phyloP scores from a whole-genome alignment of 495 filamentous ascomycete genomes.

The Schizothecium vesticola region DNA sequence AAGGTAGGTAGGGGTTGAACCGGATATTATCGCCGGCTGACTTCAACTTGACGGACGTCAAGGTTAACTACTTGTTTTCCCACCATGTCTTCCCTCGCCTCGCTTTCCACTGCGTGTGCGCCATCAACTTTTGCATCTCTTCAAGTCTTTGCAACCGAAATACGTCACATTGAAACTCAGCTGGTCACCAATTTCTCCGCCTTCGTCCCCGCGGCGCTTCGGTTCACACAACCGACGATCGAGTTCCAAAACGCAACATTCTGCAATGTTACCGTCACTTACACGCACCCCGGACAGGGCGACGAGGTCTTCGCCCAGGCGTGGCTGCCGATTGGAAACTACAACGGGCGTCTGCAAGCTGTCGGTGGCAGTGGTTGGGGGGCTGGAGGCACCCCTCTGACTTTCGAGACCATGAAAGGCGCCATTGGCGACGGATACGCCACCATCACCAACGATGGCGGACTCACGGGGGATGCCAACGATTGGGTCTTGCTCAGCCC shows the following conservation, averaged over 20 bases:
- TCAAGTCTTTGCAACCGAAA: no score
- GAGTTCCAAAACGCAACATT: slow-evolving; percentile 27
- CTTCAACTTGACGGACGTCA: no score
- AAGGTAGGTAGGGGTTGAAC: no score
- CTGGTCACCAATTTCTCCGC: slow-evolving; percentile 20
- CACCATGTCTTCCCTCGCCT: no score
- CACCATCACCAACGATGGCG: slow-evolving; percentile 37
- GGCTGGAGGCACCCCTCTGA: slow-evolving; percentile 21
- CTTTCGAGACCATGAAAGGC: slow-evolving; percentile 21
- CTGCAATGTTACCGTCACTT: slow-evolving; percentile 41
- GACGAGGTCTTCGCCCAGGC: slow-evolving; percentile 32
- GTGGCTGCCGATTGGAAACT: slow-evolving; percentile 35
- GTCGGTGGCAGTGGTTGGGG: slow-evolving; percentile 43
- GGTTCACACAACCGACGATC: slow-evolving; percentile 13
- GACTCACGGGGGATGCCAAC: slow-evolving; percentile 18
- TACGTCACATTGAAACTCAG: no score
- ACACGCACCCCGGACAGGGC: slow-evolving; percentile 39
- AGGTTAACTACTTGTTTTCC: no score
- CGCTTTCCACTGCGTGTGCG: no score
- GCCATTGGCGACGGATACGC: slow-evolving; percentile 36
- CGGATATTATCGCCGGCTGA: no score
- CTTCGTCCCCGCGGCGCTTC: not conserved
- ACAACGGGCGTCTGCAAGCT: slow-evolving; percentile 41
- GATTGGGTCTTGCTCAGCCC: slow-evolving; percentile 37
- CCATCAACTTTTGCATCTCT: no score